phyloP scores from a whole-genome alignment of 2,329 filamentous ascomycete genomes.

The Whalleya microplaca region DNA sequence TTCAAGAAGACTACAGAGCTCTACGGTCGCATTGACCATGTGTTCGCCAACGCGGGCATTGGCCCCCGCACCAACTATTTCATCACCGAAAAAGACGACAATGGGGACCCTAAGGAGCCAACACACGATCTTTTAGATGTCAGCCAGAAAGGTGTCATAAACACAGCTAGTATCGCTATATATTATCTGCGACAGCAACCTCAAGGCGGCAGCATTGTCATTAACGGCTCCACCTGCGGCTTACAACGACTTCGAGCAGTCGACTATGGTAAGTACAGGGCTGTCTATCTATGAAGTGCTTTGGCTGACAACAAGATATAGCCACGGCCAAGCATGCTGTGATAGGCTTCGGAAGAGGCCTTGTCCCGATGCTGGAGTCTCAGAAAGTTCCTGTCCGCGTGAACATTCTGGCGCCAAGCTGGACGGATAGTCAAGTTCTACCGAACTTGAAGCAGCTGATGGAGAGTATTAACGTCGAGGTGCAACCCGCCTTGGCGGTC shows the following conservation, averaged over 20 bases:
- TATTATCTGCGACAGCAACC: conserved; percentile 54
- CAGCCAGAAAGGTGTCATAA: conserved; percentile 52
- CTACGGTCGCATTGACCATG: conserved; percentile 76
- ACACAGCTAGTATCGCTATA: conserved; percentile 52
- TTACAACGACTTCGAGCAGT: conserved; percentile 53
- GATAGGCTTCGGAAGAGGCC: conserved; percentile 54
- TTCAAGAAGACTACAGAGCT: conserved; percentile 59
- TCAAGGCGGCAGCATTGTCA: conserved; percentile 55
- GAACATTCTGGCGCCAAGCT: conserved; percentile 59
- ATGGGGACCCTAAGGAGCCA: conserved; percentile 54
- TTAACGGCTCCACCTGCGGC: conserved; percentile 54
- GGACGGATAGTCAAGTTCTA: conserved; percentile 50
- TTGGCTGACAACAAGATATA: conserved; percentile 21
- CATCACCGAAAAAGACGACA: conserved; percentile 49
- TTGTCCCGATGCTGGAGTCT: conserved; percentile 43
- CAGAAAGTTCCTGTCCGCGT: conserved; percentile 53
- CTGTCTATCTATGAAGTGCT: background rate
- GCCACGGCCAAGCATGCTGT: conserved; percentile 59
- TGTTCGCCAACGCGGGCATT: conserved; percentile 70
- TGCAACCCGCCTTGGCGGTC: conserved; percentile 51
- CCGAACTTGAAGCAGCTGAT: conserved; percentile 35
- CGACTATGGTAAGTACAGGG: conserved; percentile 50
- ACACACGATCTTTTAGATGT: conserved; percentile 49
- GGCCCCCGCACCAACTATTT: conserved; percentile 51
- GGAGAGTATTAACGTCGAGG: conserved; percentile 42